phyloP scores from a whole-genome alignment of 768 basidiomycete genomes.

The Mrakia frigida region DNA sequence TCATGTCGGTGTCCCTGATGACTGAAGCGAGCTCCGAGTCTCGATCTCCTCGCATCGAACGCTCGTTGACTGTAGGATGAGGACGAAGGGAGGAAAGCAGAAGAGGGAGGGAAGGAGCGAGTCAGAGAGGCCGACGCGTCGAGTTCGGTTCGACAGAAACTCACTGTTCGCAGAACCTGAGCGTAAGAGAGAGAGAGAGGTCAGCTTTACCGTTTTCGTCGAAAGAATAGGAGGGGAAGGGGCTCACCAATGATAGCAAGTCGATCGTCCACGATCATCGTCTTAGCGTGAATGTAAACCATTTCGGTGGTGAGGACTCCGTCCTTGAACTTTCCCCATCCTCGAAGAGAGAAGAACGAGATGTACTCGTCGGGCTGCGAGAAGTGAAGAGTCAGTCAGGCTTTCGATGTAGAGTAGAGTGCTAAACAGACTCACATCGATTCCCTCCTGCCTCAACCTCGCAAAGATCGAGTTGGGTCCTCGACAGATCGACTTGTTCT shows the following conservation, averaged over 20 bases:
- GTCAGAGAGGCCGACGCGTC: too few relatives aligned
- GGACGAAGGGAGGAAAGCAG: neutral
- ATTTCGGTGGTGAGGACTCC: conserved; percentile 83
- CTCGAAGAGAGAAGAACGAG: conserved; percentile 79
- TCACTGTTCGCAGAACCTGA: conserved; percentile 27
- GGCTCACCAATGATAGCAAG: conserved; percentile 72
- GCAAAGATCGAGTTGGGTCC: conserved; percentile 90
- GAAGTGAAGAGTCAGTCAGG: conserved; percentile 10
- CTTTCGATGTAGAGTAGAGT: neutral
- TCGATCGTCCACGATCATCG: conserved; percentile 87
- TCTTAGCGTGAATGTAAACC: conserved; percentile 76
- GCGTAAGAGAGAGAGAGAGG: neutral
- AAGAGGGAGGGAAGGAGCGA: conserved; percentile 32
- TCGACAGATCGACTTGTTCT: conserved; percentile 78
- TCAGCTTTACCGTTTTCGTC: neutral
- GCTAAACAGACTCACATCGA: conserved; percentile 60
- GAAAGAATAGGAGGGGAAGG: too few relatives aligned
- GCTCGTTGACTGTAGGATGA: conserved; percentile 73
- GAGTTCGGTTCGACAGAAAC: too few relatives aligned
- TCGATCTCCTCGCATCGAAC: conserved; percentile 89
- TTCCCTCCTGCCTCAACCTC: conserved; percentile 74
- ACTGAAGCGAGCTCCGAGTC: conserved; percentile 93
- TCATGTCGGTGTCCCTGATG: conserved; percentile 94
- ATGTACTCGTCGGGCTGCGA: conserved; percentile 88
- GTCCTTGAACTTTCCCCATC: conserved; percentile 85